Conservation (phyloP, 140 eudicot genomes). For the Stevia rebaudiana region DNA sequence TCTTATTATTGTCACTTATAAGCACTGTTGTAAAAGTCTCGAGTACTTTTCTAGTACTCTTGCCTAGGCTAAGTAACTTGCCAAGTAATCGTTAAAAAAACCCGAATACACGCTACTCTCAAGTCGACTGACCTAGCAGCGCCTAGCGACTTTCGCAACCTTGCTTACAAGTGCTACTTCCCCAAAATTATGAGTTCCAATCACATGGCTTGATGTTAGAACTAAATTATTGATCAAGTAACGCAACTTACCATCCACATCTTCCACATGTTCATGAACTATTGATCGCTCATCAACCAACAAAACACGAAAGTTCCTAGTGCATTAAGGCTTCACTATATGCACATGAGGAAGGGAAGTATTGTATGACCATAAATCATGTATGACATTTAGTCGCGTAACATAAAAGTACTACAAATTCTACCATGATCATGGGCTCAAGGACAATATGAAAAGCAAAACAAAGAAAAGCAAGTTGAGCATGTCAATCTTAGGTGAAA, state of each 20-base stretch:
- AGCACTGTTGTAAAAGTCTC: too few species aligned
- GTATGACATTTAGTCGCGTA: conserved; percentile 2
- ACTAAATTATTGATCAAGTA: not conserved
- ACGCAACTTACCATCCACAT: not conserved
- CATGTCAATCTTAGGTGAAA: conserved; percentile 15
- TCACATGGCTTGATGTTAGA: not conserved
- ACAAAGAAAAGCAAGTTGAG: conserved; percentile 17
- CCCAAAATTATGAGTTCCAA: not conserved
- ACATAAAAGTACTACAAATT: not conserved
- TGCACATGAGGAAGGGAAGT: not conserved
- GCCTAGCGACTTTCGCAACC: too few species aligned
- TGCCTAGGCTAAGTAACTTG: too few species aligned
- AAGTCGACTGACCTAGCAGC: too few species aligned
- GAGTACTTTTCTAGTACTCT: too few species aligned
- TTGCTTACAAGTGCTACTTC: not conserved
- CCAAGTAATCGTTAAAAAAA: too few species aligned
- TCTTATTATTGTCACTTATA: too few species aligned
- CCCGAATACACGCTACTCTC: too few species aligned
- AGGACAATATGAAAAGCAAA: not conserved
- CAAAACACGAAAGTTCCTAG: not conserved
- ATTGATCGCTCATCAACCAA: not conserved
- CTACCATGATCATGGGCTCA: conserved; percentile 8
- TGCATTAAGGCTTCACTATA: not conserved
- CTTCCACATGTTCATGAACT: not conserved
- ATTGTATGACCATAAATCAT: conserved; percentile 10